Evolutionary conservation across 2,329 filamentous ascomycete genomes (phyloP).

Genomic region (Penicillium janthinellum): DNA sequence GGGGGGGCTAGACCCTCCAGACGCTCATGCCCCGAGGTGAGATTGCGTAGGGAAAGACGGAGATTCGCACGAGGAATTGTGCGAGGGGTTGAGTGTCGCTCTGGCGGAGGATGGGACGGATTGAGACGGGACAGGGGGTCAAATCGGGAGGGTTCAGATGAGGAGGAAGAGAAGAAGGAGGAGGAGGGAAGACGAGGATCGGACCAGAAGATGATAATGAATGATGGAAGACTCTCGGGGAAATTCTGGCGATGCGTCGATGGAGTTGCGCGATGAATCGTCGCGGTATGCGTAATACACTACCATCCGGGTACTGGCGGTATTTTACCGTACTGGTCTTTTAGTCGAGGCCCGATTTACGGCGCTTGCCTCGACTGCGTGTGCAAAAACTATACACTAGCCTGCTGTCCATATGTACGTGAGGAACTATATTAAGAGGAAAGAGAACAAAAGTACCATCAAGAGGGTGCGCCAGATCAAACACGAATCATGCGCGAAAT

Average conservation of each 20-base stretch:
- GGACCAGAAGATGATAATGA: slow-evolving; percentile 3
- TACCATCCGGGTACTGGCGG: background rate
- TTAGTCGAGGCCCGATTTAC: slow-evolving; percentile 19
- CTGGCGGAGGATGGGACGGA: background rate
- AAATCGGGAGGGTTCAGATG: slow-evolving; percentile 2
- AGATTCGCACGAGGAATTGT: slow-evolving; percentile 1
- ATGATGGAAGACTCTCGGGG: slow-evolving; percentile 10
- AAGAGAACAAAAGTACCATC: too few relatives aligned
- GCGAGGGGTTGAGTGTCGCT: background rate
- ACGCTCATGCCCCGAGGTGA: slow-evolving; percentile 33
- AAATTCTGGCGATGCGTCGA: slow-evolving; percentile 6
- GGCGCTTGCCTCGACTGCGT: slow-evolving; percentile 23
- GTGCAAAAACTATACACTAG: background rate
- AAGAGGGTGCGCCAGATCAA: background rate
- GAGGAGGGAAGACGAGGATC: slow-evolving; percentile 1
- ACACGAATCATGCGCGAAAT: background rate
- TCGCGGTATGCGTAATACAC: slow-evolving; percentile 11
- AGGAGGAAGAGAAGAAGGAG: slow-evolving; percentile 1
- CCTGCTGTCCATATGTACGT: too few relatives aligned
- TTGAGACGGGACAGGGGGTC: background rate
- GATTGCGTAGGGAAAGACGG: slow-evolving; percentile 6
- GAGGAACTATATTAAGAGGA: too few relatives aligned
- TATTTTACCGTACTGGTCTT: background rate
- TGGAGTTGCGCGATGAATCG: slow-evolving; percentile 6
- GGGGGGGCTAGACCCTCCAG: slow-evolving; percentile 37